Conservation (phyloP, 1,139 yeast genomes). For the Debaryomyces subglobosus region DNA sequence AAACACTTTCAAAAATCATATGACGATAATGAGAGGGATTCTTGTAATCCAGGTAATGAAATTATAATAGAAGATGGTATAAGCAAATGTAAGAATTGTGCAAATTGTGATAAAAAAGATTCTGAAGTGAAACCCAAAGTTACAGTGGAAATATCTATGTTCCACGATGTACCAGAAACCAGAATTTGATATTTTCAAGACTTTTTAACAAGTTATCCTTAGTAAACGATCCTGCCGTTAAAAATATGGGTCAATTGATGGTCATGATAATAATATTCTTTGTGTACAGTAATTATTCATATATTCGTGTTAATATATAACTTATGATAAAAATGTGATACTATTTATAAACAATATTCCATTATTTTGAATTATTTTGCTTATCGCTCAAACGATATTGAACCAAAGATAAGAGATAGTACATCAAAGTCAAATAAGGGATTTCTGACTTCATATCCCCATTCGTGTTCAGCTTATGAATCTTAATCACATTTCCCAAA, state of each 20-base stretch:
- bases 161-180: neutral
- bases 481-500: conserved; percentile 27
- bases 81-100: conserved; percentile 5
- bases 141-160: neutral
- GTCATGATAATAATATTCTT: neutral
- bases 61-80: neutral
- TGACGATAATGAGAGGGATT: neutral
- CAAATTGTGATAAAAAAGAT: conserved; percentile 5
- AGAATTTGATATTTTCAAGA: neutral
- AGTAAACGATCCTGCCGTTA: neutral
- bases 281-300: neutral
- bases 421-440: conserved; percentile 30
- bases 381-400: conserved; percentile 21
- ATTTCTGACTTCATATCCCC: conserved; percentile 19
- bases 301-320: neutral
- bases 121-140: conserved; percentile 6
- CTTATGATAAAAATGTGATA: neutral
- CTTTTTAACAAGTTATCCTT: too few species aligned
- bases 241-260: neutral
- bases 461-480: conserved; percentile 14
- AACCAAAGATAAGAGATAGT: conserved; percentile 39
- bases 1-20: neutral
- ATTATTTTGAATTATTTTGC: neutral
- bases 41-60: neutral
- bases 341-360: neutral